Percentiles rank a stretch among this genome's conserved stretches.
Evolutionary conservation across 2,329 filamentous ascomycete genomes (phyloP).

Genomic region (Pseudocercospora musae): DNA sequence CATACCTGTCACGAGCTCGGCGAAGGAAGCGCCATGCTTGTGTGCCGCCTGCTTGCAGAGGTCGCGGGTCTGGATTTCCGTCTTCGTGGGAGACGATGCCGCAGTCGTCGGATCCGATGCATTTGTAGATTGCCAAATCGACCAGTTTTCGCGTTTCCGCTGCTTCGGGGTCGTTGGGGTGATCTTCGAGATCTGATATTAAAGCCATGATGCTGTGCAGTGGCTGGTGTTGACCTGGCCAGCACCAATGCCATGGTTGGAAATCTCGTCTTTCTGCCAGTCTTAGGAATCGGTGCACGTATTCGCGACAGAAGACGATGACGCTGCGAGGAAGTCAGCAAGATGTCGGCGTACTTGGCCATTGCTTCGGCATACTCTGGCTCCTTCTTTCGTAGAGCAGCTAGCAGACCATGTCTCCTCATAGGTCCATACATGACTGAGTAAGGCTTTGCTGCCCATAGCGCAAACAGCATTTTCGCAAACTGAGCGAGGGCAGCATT

Average conservation of each 20-base stretch:
- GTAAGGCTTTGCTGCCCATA: conserved; percentile 26
- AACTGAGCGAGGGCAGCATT: conserved; percentile 22
- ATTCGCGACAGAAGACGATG: conserved; percentile 22
- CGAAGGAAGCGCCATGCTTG: conserved; percentile 26
- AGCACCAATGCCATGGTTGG: conserved; percentile 27
- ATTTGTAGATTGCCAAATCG: conserved; percentile 24
- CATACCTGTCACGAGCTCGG: conserved; percentile 19
- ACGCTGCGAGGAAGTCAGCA: conserved; percentile 17
- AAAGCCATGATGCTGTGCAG: conserved; percentile 27
- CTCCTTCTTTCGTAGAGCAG: conserved; percentile 19
- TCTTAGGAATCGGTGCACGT: conserved; percentile 23
- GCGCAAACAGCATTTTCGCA: conserved; percentile 21
- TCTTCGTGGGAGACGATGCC: conserved; percentile 22
- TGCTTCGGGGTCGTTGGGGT: conserved; percentile 20
- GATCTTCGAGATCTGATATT: conserved; percentile 25
- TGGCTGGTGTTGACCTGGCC: conserved; percentile 27
- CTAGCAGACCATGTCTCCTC: conserved; percentile 18
- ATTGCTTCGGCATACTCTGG: conserved; percentile 14
- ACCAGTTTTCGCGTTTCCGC: conserved; percentile 22
- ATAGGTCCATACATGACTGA: conserved; percentile 26
- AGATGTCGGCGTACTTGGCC: too few species aligned
- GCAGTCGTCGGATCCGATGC: conserved; percentile 21
- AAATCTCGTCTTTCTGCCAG: conserved; percentile 23
- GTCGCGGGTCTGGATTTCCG: conserved; percentile 19
- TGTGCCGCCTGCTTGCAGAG: conserved; percentile 20